These are phyloP conservation scores for Plasmopara muralis DNA, from an alignment of 352 stramenopile species.

Conservation along the genomic window DNA sequence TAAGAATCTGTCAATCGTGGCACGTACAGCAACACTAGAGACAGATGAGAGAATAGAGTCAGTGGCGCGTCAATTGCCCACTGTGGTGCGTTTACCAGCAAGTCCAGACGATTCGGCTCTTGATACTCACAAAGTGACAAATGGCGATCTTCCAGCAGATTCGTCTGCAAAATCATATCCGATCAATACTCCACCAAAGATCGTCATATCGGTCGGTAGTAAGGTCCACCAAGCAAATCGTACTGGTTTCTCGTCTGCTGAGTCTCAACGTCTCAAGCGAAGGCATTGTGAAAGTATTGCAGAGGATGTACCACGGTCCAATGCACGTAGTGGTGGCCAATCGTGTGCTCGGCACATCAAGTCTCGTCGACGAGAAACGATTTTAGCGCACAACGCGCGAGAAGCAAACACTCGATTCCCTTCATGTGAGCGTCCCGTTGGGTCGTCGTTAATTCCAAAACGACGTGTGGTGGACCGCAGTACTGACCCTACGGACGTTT, in stretches of 20 bases:
- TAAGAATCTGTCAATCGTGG: no score
- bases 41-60: no score
- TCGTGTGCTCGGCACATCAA: no score
- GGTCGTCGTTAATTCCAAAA: not conserved
- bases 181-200: conserved; percentile 12
- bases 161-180: conserved; percentile 3
- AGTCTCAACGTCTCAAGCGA: conserved; percentile 13
- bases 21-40: no score
- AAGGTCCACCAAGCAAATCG: not conserved
- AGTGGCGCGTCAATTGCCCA: no score
- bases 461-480: conserved; percentile 2
- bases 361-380: no score
- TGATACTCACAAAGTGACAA: conserved; percentile 1
- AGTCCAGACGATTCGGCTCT: not conserved
- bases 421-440: not conserved
- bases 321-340: not conserved
- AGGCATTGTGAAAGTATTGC: conserved; percentile 3
- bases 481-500: conserved; percentile 1
- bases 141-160: conserved; percentile 2
- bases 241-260: conserved; percentile 6
- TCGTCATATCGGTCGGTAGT: conserved; percentile 12
- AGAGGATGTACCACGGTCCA: not conserved
- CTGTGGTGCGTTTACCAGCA: no score
- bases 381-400: no score
- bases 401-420: no score